Evolutionary conservation across 2,329 filamentous ascomycete genomes (phyloP), one percentile per base, ranked within the genome.

Genomic region (Fusarium globosum): DNA sequence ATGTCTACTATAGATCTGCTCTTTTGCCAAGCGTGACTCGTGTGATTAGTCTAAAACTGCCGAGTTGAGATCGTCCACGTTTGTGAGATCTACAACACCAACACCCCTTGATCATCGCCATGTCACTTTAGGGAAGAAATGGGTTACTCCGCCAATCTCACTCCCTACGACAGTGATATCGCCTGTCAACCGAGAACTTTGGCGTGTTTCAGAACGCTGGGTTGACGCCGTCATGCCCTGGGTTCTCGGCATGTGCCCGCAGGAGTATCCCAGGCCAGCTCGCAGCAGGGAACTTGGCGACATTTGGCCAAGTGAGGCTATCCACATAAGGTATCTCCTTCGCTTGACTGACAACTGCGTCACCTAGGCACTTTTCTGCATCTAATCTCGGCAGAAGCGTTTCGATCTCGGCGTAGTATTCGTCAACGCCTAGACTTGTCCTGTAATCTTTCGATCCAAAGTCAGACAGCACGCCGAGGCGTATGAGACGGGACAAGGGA

Each of bases 251-350:
- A 45, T 80, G 76, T 30, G 79, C 79, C 41, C 78, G 65, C 10
- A 81, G 71, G 23, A 81, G 52, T n/a, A 80, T 76, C 16, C 79
- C 79, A 21, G 79, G 79, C 79, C 79, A 81, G 45, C 79, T 80
- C 11, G 69, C 77, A 21, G 63, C 61, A 3, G 79, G 79, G 59
- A 79, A 78, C 62, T 81, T 81, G 49, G 80, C 70, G 28, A 72
- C 71, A 41, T 60, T 71, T 18, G 63, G 72, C 74, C 75, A 80
- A 11, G 72, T 80, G 60, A 76, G 35, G 39, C 68, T 74, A 55
- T 80, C 77, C 30, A 75, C 57, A 16, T 63, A 61, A 10, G 73
- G 67, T 23, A 76, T 69, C 45, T 71, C 73, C 35, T 61, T 65
- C 4, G 76, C 78, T 46, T 81, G 79, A 18, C 67, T 67, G 10